Evolutionary conservation across 805 yeast species (phyloP).

Genomic region (Teunomyces gatunensis): DNA sequence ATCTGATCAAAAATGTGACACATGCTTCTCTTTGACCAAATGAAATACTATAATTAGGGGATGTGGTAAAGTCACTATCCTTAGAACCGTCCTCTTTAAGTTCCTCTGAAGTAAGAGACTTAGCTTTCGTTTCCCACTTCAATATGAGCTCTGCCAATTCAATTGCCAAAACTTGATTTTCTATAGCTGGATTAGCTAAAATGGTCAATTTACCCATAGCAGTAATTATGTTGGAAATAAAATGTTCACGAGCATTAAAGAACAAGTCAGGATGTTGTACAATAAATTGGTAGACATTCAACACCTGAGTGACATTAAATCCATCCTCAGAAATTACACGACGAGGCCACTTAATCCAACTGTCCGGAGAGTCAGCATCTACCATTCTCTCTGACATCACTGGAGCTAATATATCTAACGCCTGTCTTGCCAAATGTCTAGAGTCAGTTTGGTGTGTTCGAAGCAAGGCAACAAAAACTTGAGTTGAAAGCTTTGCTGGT

Average conservation of each 20-base stretch:
- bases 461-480: conserved; percentile 85
- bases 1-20: conserved; percentile 82
- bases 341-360: conserved; percentile 94
- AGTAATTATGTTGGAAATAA: conserved; percentile 81
- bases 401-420: conserved; percentile 85
- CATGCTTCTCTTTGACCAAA: conserved; percentile 84
- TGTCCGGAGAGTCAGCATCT: conserved; percentile 50
- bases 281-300: conserved; percentile 84
- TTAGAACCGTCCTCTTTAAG: conserved; percentile 13
- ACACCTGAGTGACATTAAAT: conserved; percentile 78
- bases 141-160: conserved; percentile 84
- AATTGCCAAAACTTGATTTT: conserved; percentile 81
- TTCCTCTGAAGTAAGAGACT: conserved; percentile 13
- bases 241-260: conserved; percentile 82
- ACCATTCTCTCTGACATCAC: conserved; percentile 69
- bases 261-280: conserved; percentile 83
- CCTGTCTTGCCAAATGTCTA: conserved; percentile 77
- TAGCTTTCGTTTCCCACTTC: conserved; percentile 74
- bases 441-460: conserved; percentile 86
- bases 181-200: conserved; percentile 70
- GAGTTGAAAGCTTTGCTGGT: conserved; percentile 83
- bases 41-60: conserved; percentile 60
- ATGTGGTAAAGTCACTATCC: conserved; percentile 41
- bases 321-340: conserved; percentile 90
- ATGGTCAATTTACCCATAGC: conserved; percentile 90